Percentiles rank a stretch among this genome's conserved stretches.
phyloP scores from a whole-genome alignment of 2,329 filamentous ascomycete genomes.

The Fusarium tupiense region DNA sequence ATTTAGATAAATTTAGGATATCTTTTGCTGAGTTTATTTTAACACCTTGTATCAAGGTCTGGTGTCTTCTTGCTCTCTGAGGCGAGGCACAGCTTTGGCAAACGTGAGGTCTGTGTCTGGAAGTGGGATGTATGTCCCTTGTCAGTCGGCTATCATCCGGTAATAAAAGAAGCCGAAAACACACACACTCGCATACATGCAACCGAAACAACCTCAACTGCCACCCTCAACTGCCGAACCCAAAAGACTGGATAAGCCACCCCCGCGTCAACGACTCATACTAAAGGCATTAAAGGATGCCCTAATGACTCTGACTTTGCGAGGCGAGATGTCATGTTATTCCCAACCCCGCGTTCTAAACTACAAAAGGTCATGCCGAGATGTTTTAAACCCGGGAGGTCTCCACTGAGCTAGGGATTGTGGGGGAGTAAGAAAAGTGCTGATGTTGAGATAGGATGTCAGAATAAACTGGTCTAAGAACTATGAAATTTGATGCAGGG shows the following conservation, averaged over 20 bases:
- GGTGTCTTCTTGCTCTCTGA: too few relatives aligned
- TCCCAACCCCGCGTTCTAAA: constrained; percentile 34
- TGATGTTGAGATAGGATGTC: background rate
- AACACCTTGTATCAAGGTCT: too few relatives aligned
- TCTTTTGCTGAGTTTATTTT: too few relatives aligned
- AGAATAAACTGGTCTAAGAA: accelerated
- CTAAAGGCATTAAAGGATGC: background rate
- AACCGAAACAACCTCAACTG: constrained; percentile 21
- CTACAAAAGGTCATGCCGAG: constrained; percentile 10
- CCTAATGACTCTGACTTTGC: constrained; percentile 14
- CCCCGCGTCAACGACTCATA: constrained; percentile 24
- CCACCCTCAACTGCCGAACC: constrained; percentile 33
- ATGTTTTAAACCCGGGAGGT: constrained; percentile 11
- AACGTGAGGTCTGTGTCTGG: background rate
- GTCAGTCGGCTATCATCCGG: background rate
- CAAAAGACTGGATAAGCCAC: background rate
- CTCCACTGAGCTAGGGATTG: constrained; percentile 4
- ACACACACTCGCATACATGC: background rate
- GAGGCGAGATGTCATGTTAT: background rate
- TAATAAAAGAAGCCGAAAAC: background rate
- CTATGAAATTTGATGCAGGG: accelerated
- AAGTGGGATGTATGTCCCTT: background rate
- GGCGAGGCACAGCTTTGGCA: background rate
- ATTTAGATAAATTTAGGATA: accelerated
- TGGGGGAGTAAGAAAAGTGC: background rate